A percentile compares a stretch with the other conserved stretches of the same genome.
These are phyloP conservation scores for Moricandia moricandioides DNA, from an alignment of 345 rosid genomes.

Conservation along the genomic window DNA sequence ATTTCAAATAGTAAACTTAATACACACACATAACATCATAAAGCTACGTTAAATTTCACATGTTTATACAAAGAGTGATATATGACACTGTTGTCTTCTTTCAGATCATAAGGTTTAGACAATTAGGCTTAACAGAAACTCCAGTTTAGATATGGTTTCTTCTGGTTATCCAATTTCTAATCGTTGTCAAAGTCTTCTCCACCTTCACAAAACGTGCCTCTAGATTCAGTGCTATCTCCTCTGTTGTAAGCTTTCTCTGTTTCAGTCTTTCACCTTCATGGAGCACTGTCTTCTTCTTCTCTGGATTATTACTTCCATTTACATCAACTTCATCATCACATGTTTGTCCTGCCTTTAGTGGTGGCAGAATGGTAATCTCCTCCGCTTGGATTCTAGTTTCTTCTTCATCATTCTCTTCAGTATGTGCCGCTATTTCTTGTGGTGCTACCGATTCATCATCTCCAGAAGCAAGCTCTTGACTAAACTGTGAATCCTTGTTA, in stretches of 20 bases:
- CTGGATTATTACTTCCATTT: neutral
- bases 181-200: neutral
- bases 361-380: neutral
- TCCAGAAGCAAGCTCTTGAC: neutral
- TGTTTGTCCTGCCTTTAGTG: neutral
- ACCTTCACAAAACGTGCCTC: conserved; percentile 3
- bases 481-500: neutral
- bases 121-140: neutral
- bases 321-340: neutral
- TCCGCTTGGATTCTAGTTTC: neutral
- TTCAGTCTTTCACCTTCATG: conserved; percentile 4
- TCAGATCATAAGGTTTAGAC: neutral
- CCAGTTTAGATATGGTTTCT: neutral
- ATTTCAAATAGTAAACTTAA: too few relatives aligned
- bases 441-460: neutral
- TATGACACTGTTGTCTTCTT: neutral
- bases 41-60: too few relatives aligned
- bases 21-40: too few relatives aligned
- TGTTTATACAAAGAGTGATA: too few relatives aligned
- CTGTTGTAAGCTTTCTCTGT: neutral
- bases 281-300: neutral
- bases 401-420: neutral
- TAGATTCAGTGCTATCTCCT: neutral
- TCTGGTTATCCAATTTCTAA: neutral
- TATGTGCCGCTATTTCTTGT: neutral